Conservation (phyloP, 2,329 filamentous ascomycete species). For the Mycocentrospora acerina region DNA sequence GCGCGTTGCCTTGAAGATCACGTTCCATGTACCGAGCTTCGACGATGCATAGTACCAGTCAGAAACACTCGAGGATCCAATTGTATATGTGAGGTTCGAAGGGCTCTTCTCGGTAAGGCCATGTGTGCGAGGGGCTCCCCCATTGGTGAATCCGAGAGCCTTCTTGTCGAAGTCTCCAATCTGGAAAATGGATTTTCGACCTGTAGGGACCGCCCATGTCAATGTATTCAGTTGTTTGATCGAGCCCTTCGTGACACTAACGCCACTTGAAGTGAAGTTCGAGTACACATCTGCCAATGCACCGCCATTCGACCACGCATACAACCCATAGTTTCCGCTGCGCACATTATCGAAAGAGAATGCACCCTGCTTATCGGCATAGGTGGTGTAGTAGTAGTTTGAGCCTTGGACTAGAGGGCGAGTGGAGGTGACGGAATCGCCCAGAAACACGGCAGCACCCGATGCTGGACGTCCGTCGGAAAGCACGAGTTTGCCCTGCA, state of each 20-base stretch:
- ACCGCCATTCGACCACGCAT: constrained; percentile 51
- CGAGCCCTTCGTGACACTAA: constrained; percentile 34
- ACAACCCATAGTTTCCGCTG: constrained; percentile 45
- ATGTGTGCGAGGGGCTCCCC: constrained; percentile 46
- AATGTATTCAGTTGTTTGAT: constrained; percentile 36
- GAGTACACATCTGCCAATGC: constrained; percentile 48
- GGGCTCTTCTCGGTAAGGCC: constrained; percentile 45
- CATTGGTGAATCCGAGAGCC: constrained; percentile 44
- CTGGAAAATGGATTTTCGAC: constrained; percentile 45
- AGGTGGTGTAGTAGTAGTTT: constrained; percentile 49
- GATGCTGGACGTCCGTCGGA: constrained; percentile 49
- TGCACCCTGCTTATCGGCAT: constrained; percentile 41
- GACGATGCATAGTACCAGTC: constrained; percentile 52
- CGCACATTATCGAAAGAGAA: constrained; percentile 48
- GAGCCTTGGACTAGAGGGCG: constrained; percentile 48
- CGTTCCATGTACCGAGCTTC: constrained; percentile 19
- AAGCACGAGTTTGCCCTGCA: constrained; percentile 45
- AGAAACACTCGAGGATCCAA: constrained; percentile 29
- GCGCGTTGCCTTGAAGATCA: constrained; percentile 23
- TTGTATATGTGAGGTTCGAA: constrained; percentile 44
- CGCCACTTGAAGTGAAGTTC: constrained; percentile 39
- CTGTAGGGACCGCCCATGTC: constrained; percentile 40
- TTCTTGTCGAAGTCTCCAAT: constrained; percentile 50
- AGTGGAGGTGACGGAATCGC: constrained; percentile 45
- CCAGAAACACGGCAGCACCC: constrained; percentile 50